phyloP scores from a whole-genome alignment of 257 asterid genomes.

The Nicotiana undulata region DNA sequence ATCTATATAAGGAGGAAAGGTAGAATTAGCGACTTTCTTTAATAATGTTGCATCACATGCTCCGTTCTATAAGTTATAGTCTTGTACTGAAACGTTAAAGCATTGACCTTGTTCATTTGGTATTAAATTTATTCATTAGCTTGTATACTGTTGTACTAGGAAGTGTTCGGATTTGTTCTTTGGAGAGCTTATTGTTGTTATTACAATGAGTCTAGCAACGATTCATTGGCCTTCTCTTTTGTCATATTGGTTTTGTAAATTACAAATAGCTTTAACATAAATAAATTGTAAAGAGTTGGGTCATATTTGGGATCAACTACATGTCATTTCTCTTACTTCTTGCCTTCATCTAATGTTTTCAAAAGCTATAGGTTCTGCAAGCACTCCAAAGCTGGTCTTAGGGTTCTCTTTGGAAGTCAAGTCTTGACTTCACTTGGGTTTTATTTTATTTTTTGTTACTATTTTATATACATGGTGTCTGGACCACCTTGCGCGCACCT shows the following conservation, averaged over 20 bases:
- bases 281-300: not conserved
- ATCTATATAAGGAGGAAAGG: slow-evolving; percentile 86
- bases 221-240: not conserved
- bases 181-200: not conserved
- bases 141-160: not conserved
- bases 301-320: not conserved
- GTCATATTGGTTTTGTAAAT: not conserved
- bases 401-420: not conserved
- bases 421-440: not conserved
- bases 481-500: not conserved
- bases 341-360: not conserved
- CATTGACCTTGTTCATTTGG: not conserved
- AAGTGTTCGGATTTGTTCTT: not conserved
- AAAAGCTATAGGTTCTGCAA: not conserved
- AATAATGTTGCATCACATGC: not conserved
- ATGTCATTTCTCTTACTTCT: not conserved
- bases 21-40: slow-evolving; percentile 6
- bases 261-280: not conserved
- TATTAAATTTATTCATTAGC: not conserved
- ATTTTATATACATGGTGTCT: not conserved
- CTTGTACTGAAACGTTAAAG: not conserved
- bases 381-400: not conserved
- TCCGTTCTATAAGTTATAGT: not conserved
- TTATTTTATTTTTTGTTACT: not conserved
- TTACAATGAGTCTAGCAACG: not conserved